Percentiles rank a stretch among this genome's conserved stretches.
Evolutionary conservation across 306 rosid genomes (phyloP).

Genomic region (Echinosophora koreensis): DNA sequence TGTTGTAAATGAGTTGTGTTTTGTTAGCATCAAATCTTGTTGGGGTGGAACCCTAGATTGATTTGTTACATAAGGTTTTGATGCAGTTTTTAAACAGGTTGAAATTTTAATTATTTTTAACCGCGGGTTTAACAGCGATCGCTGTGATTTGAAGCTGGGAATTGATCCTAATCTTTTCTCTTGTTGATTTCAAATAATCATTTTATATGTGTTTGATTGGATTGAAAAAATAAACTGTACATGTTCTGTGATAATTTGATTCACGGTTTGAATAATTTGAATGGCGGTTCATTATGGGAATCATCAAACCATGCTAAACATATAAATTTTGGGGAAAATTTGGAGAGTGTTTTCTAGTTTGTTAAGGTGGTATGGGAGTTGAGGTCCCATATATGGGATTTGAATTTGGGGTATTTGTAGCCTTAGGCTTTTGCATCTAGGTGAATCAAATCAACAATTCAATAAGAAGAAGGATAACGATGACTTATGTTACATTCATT

Average conservation of each 20-base stretch:
- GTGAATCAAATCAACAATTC: background rate
- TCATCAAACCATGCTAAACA: background rate
- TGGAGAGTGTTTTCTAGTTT: background rate
- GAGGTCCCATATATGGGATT: constrained; percentile 15
- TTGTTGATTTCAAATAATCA: constrained; percentile 16
- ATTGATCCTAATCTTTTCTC: background rate
- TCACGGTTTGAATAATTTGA: background rate
- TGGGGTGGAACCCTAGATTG: constrained; percentile 53
- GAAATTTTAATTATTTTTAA: background rate
- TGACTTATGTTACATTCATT: constrained; percentile 4
- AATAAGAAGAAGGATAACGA: background rate
- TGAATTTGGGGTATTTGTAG: background rate
- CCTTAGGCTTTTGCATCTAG: background rate
- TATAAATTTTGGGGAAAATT: background rate
- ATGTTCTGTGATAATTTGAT: background rate
- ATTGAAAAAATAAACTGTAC: constrained; percentile 15
- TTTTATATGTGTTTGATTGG: constrained; percentile 8
- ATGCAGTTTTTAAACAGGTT: background rate
- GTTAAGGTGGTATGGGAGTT: constrained; percentile 1
- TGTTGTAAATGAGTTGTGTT: background rate
- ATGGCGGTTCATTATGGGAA: background rate
- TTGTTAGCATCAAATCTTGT: background rate
- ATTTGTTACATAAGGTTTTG: constrained; percentile 17
- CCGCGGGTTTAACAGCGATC: background rate
- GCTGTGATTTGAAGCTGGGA: background rate